Base-by-base conservation (phyloP, 805 yeast genomes). In the Pichia thaimueangensis region DNA sequence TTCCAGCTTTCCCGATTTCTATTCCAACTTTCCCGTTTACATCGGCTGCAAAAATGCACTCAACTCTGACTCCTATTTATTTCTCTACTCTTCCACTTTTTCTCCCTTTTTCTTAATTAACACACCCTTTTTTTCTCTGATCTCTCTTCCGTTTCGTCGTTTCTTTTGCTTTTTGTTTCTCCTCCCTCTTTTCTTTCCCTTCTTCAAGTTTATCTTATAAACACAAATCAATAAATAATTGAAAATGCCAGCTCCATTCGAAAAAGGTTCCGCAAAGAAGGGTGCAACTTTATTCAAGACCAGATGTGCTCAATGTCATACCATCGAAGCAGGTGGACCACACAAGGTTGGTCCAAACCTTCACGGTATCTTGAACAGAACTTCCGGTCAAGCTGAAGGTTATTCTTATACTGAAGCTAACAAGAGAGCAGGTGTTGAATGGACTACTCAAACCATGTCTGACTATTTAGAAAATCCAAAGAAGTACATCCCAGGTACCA, bases 401-500 rank as follows among this genome's bases (percentile, higher is more conserved):
- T 93, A 72, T 80, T 82, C 96, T 40, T 93, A 86, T 81, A 88
- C 97, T 46, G 98, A 93, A 57, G 97, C 98, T 67, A 91, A 91
- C 86, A 86, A 86, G 80, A 83, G 82, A 76, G 88, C 88, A 74
- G 94, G 88, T 64, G 95, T 93, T 51, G 58, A 59, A 47, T 93
- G 98, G 98, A 58, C 63, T 55, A 88, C 80, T 63, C 88, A 88
- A 66, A 78, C 87, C 68, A 78, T 93, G 84, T 76, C 83, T 59
- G 95, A 86, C 69, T 93, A 93, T 83, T 80, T 93, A 71, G 95
- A 85, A 73, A 93, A 93, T 86, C 98, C 98, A 75, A 93, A 93
- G 94, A 93, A 93, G 77, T 93, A 88, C 78, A 88, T 93, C 59
- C 98, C 98, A 67, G 98, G 98, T 71, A 93, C 97, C 76, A 93